Evolutionary conservation across 495 filamentous ascomycete species (phyloP).

Genomic region (Oleoguttula mirabilis): DNA sequence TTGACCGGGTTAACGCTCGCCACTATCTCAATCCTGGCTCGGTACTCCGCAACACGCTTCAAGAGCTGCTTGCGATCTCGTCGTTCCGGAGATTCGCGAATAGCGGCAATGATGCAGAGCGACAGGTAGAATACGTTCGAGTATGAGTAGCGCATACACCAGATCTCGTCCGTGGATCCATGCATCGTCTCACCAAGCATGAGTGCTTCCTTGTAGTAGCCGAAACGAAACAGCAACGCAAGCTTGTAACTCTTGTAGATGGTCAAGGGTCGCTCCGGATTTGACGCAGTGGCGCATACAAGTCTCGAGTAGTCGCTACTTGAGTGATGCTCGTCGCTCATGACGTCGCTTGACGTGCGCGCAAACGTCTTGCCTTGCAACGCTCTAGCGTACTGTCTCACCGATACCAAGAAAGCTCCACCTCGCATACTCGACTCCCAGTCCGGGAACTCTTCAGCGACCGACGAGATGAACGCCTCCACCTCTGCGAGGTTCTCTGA

Average conservation of each 20-base stretch:
- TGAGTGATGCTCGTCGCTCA: slow-evolving; percentile 62
- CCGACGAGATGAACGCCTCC: slow-evolving; percentile 59
- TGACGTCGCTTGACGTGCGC: slow-evolving; percentile 41
- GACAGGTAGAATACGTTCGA: slow-evolving; percentile 57
- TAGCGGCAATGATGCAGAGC: slow-evolving; percentile 50
- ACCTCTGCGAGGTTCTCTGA: slow-evolving; percentile 66
- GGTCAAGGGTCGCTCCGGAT: slow-evolving; percentile 39
- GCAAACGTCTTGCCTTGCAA: slow-evolving; percentile 73
- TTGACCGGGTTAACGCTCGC: slow-evolving; percentile 60
- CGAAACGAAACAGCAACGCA: slow-evolving; percentile 61
- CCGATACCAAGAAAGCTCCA: slow-evolving; percentile 56
- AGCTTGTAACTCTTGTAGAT: slow-evolving; percentile 65
- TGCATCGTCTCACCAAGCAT: slow-evolving; percentile 52
- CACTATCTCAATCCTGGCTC: slow-evolving; percentile 56
- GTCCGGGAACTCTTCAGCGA: slow-evolving; percentile 60
- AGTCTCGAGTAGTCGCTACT: slow-evolving; percentile 50
- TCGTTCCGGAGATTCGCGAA: slow-evolving; percentile 42
- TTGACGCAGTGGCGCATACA: slow-evolving; percentile 38
- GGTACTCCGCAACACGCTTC: slow-evolving; percentile 43
- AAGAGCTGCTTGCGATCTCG: slow-evolving; percentile 43
- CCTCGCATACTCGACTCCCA: slow-evolving; percentile 71
- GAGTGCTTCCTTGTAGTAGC: slow-evolving; percentile 57
- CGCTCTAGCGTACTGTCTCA: slow-evolving; percentile 63
- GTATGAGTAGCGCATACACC: slow-evolving; percentile 56
- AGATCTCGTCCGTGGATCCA: slow-evolving; percentile 47